Evolutionary conservation across 2,329 filamentous ascomycete species (phyloP).

Genomic region (Dendryphion nanum): DNA sequence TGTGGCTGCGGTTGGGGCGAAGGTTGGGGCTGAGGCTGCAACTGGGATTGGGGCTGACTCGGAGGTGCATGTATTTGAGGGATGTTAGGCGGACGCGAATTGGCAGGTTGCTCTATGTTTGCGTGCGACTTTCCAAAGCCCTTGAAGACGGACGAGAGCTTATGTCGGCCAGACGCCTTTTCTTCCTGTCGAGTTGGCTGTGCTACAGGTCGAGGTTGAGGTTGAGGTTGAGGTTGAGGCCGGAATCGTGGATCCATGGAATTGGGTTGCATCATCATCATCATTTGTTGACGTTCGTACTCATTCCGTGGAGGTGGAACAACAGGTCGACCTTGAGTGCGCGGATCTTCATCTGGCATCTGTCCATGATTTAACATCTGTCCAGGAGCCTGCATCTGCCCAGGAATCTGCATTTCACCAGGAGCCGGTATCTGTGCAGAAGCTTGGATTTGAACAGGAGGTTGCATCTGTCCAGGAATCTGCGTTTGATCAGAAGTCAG

Average conservation of each 20-base stretch:
- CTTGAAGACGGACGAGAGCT: slow-evolving; percentile 49
- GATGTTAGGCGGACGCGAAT: slow-evolving; percentile 2
- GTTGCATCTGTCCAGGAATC: no score
- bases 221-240: slow-evolving; percentile 39
- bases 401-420: no score
- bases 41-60: background rate
- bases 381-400: no score
- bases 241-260: slow-evolving; percentile 42
- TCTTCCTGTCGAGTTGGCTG: slow-evolving; percentile 23
- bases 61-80: background rate
- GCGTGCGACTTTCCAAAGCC: slow-evolving; percentile 20
- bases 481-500: no score
- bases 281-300: slow-evolving; percentile 30
- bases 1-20: background rate
- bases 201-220: slow-evolving; percentile 13
- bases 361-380: no score
- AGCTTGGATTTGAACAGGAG: no score
- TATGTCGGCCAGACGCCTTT: slow-evolving; percentile 24
- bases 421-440: no score
- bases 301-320: background rate
- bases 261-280: slow-evolving; percentile 23
- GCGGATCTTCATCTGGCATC: no score
- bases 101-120: slow-evolving; percentile 9
- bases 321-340: background rate
- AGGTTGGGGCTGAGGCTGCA: background rate